A percentile compares a stretch with the other conserved stretches of the same genome.
Conservation (phyloP, 192 early-diverging fungal species). For the Jimgerdemannia lactiflua region DNA sequence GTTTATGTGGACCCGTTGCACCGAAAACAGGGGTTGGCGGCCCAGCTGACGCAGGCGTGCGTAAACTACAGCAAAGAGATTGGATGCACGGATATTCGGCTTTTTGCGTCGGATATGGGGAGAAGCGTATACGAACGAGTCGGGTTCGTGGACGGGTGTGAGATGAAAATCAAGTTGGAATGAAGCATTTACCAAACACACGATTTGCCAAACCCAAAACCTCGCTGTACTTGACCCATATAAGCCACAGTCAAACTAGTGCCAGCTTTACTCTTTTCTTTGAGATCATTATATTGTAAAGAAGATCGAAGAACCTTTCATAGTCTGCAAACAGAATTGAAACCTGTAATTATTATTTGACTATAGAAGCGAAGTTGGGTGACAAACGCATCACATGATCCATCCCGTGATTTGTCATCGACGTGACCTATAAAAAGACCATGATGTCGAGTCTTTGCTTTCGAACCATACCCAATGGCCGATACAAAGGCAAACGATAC, state of each 20-base stretch:
- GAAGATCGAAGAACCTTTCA: neutral
- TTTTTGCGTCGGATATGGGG: conserved; percentile 7
- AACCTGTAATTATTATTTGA: neutral
- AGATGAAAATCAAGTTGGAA: neutral
- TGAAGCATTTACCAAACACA: neutral
- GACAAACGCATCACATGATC: neutral
- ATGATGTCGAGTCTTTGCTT: neutral
- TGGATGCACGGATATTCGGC: conserved; percentile 1
- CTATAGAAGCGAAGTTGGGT: neutral
- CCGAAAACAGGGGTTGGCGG: conserved; percentile 4
- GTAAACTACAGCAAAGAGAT: neutral
- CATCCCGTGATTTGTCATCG: neutral
- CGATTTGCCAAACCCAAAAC: neutral
- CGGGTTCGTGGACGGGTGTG: neutral
- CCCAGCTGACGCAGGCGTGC: neutral
- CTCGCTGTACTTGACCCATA: too few species aligned
- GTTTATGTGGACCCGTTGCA: conserved; percentile 4
- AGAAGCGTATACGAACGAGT: neutral
- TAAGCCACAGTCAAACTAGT: too few species aligned
- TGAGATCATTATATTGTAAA: too few species aligned
- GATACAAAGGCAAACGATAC: neutral
- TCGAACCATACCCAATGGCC: neutral
- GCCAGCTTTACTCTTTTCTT: too few species aligned
- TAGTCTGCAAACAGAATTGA: neutral
- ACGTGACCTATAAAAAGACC: neutral